Percentiles rank a stretch among this genome's conserved stretches.
Conservation (phyloP, 495 filamentous ascomycete species). For the Pseudevernia furfuracea region DNA sequence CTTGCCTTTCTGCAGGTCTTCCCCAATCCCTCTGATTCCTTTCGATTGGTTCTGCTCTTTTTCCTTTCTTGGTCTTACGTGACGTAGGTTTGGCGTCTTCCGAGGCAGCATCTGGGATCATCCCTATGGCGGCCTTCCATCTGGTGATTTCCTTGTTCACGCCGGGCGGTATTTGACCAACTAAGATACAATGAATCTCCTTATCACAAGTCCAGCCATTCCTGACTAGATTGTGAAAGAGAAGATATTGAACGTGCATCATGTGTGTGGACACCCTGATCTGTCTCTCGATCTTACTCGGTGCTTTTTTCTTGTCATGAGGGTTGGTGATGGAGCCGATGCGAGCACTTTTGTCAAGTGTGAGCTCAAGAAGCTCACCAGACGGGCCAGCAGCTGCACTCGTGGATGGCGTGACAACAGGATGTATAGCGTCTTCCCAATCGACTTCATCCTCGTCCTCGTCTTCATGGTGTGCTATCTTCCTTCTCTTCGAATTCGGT, state of each 20-base stretch:
- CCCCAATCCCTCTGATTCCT: slow-evolving; percentile 64
- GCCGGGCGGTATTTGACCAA: slow-evolving; percentile 58
- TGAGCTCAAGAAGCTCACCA: slow-evolving; percentile 65
- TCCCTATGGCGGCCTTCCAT: slow-evolving; percentile 61
- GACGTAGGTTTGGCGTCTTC: slow-evolving; percentile 5
- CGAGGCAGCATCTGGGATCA: slow-evolving; percentile 37
- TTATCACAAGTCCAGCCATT: slow-evolving; percentile 81
- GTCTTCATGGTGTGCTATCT: slow-evolving; percentile 31
- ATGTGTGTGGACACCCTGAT: slow-evolving; percentile 74
- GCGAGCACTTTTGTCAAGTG: slow-evolving; percentile 51
- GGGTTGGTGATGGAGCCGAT: slow-evolving; percentile 46
- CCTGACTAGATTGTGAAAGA: slow-evolving; percentile 81
- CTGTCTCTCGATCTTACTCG: slow-evolving; percentile 71
- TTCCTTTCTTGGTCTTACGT: slow-evolving; percentile 24
- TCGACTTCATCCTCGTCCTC: slow-evolving; percentile 62
- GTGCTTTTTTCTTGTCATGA: slow-evolving; percentile 71
- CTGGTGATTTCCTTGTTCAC: slow-evolving; percentile 65
- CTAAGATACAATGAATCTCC: slow-evolving; percentile 67
- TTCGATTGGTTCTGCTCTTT: slow-evolving; percentile 39
- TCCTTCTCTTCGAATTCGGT: slow-evolving; percentile 23
- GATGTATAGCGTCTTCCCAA: slow-evolving; percentile 76
- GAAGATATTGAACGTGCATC: slow-evolving; percentile 78
- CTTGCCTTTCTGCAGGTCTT: slow-evolving; percentile 56
- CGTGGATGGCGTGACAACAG: slow-evolving; percentile 26
- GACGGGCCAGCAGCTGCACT: slow-evolving; percentile 29